Conservation (phyloP, 2,329 filamentous ascomycete species). For the Cladophialophora immunda region DNA sequence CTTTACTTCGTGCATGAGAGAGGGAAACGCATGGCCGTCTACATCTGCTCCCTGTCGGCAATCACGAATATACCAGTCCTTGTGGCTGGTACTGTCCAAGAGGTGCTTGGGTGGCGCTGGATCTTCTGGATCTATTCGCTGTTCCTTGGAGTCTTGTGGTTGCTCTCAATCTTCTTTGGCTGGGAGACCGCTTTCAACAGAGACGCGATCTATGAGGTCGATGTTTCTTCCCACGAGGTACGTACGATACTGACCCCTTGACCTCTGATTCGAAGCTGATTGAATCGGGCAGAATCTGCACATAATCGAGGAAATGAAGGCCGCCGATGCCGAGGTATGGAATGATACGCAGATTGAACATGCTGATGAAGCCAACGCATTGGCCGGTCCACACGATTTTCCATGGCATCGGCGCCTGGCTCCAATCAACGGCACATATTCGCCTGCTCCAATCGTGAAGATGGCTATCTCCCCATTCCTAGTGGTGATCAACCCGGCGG, state of each 20-base stretch:
- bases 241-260: too few species aligned
- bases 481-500: conserved; percentile 43
- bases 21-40: conserved; percentile 21
- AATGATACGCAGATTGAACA: too few species aligned
- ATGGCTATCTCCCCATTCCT: conserved; percentile 14
- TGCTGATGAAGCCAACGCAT: too few species aligned
- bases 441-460: too few species aligned
- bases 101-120: conserved; percentile 21
- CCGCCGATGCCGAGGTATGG: too few species aligned
- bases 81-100: conserved; percentile 12
- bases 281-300: too few species aligned
- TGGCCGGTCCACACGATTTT: too few species aligned
- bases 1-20: conserved; percentile 43
- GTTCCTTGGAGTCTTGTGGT: conserved; percentile 9
- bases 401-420: too few species aligned
- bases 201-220: conserved; percentile 8
- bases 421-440: too few species aligned
- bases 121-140: conserved; percentile 15
- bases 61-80: conserved; percentile 17
- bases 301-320: too few species aligned
- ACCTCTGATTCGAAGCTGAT: too few species aligned
- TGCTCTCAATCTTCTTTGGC: conserved; percentile 12
- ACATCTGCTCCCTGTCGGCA: neutral
- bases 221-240: conserved; percentile 11
- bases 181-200: conserved; percentile 22